phyloP scores from a whole-genome alignment of 2,329 filamentous ascomycete genomes.

The Paramyrothecium sp. region DNA sequence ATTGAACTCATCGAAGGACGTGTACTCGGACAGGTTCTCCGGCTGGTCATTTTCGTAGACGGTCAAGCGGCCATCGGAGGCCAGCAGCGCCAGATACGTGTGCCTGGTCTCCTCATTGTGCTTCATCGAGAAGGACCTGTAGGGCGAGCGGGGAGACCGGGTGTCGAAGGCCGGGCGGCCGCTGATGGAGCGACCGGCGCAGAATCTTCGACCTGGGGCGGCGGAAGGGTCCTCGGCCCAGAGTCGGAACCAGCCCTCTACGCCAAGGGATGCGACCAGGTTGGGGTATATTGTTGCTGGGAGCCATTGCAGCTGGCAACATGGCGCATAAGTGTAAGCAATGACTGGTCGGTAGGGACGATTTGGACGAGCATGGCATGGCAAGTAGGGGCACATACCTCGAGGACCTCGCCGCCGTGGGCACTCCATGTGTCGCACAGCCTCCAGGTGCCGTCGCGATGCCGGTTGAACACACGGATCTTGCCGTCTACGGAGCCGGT shows the following conservation, averaged over 20 bases:
- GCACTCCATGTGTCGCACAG: slow-evolving; percentile 86
- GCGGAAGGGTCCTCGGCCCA: slow-evolving; percentile 91
- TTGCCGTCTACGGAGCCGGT: slow-evolving; percentile 91
- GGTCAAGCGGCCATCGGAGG: slow-evolving; percentile 75
- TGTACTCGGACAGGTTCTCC: slow-evolving; percentile 77
- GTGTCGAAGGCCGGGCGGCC: slow-evolving; percentile 55
- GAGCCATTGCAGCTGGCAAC: slow-evolving; percentile 80
- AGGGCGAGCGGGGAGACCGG: slow-evolving; percentile 58
- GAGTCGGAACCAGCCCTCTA: slow-evolving; percentile 86
- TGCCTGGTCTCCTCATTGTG: slow-evolving; percentile 75
- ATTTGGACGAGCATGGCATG: no score
- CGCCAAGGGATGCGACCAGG: slow-evolving; percentile 81
- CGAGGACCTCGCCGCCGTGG: slow-evolving; percentile 85
- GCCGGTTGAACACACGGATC: slow-evolving; percentile 86
- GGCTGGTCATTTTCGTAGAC: slow-evolving; percentile 85
- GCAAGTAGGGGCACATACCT: slow-evolving; percentile 52
- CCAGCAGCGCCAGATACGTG: slow-evolving; percentile 82
- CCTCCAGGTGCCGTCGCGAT: slow-evolving; percentile 74
- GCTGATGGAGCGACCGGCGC: slow-evolving; percentile 49
- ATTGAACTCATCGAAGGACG: slow-evolving; percentile 71
- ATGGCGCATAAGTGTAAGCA: slow-evolving; percentile 12
- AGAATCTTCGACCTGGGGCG: slow-evolving; percentile 78
- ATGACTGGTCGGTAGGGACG: no score
- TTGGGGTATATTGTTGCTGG: slow-evolving; percentile 84
- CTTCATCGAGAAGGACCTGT: slow-evolving; percentile 82